A percentile compares a stretch with the other conserved stretches of the same genome.
Evolutionary conservation across 768 basidiomycete species (phyloP).

Genomic region (Grammothele lineata): DNA sequence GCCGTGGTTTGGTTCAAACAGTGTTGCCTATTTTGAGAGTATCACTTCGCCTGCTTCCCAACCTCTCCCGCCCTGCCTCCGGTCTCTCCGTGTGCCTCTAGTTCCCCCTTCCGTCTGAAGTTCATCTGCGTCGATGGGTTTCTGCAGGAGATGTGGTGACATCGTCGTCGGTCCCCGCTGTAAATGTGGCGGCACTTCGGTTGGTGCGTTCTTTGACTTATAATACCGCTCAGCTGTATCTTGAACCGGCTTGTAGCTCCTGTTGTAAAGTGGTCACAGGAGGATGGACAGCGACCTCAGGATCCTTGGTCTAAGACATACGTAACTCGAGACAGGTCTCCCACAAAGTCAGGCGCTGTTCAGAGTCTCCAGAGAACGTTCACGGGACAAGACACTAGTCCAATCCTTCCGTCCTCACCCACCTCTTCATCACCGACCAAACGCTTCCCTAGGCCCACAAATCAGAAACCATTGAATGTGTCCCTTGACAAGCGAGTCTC

Average conservation of each 20-base stretch:
- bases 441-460: constrained; percentile 48
- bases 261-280: constrained; percentile 61
- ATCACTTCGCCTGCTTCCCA: constrained; percentile 6
- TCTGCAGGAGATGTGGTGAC: constrained; percentile 83
- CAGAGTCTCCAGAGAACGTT: constrained; percentile 1
- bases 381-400: constrained; percentile 1
- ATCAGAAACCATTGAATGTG: constrained; percentile 24
- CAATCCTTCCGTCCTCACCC: background rate
- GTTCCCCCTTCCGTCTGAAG: constrained; percentile 5
- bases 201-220: constrained; percentile 51
- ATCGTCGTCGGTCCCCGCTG: constrained; percentile 70
- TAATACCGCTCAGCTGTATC: background rate
- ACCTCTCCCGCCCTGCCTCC: background rate
- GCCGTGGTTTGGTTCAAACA: constrained; percentile 10
- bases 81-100: constrained; percentile 3
- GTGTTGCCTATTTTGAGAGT: constrained; percentile 10
- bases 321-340: constrained; percentile 52
- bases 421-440: constrained; percentile 30
- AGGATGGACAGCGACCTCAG: constrained; percentile 37
- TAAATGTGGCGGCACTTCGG: constrained; percentile 75
- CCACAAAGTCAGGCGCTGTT: constrained; percentile 26
- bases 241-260: constrained; percentile 42
- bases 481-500: constrained; percentile 46
- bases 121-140: constrained; percentile 75
- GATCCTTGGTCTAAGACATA: constrained; percentile 85